phyloP scores from a whole-genome alignment of 2,329 filamentous ascomycete genomes.

The Penicillium corylophilum region DNA sequence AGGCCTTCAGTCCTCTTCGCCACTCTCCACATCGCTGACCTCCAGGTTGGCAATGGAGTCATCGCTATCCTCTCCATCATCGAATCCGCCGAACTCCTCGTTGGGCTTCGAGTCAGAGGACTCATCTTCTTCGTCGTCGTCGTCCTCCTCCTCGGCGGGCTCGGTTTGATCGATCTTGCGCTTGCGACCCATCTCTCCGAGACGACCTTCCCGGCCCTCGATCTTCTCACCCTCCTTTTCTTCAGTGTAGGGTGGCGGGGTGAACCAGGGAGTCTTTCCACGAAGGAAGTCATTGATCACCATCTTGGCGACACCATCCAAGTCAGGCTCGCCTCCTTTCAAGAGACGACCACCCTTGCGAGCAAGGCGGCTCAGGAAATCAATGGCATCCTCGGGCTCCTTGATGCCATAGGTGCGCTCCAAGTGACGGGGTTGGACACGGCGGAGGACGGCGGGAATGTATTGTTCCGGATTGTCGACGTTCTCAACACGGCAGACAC shows the following conservation, averaged over 20 bases:
- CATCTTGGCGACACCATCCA: conserved; percentile 95
- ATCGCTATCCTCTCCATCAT: conserved; percentile 41
- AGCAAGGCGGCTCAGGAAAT: conserved; percentile 84
- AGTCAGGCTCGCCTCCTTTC: conserved; percentile 89
- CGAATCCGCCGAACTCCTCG: conserved; percentile 37
- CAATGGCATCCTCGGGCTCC: conserved; percentile 71
- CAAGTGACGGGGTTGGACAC: conserved; percentile 82
- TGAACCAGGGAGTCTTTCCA: conserved; percentile 96
- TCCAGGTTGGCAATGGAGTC: conserved; percentile 45
- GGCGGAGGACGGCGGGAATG: conserved; percentile 75
- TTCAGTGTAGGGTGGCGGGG: conserved; percentile 67
- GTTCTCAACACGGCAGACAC: conserved; percentile 91
- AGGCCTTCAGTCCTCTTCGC: conserved; percentile 40
- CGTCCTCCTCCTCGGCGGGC: conserved; percentile 29
- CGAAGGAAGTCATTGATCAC: conserved; percentile 94
- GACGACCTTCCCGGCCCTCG: conserved; percentile 71
- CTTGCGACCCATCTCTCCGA: conserved; percentile 79
- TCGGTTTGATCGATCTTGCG: conserved; percentile 67
- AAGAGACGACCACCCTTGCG: conserved; percentile 82
- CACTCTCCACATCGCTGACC: conserved; percentile 43
- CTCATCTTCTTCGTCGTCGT: conserved; percentile 3
- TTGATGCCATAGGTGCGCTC: conserved; percentile 90
- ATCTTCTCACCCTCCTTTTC: conserved; percentile 50
- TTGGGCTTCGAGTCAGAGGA: conserved; percentile 37
- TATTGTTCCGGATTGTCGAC: conserved; percentile 97